Evolutionary conservation across 2,329 filamentous ascomycete species (phyloP).

Genomic region (Claviceps maximensis): DNA sequence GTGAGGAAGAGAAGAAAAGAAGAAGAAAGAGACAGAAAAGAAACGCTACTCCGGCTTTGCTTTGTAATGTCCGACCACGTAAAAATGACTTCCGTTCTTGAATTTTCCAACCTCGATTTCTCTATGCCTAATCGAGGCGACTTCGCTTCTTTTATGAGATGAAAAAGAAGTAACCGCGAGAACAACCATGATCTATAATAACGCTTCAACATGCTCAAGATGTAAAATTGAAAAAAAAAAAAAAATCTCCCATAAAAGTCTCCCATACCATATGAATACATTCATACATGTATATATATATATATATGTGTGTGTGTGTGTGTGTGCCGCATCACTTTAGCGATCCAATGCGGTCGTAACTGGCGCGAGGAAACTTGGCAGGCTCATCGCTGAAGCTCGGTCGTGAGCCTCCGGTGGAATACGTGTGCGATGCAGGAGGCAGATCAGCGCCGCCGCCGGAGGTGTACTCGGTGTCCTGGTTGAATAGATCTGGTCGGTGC

Average conservation of each 20-base stretch:
- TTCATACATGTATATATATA: too few species aligned
- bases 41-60: background rate
- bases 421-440: slow-evolving; percentile 11
- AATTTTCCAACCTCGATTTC: too few species aligned
- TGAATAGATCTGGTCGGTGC: slow-evolving; percentile 31
- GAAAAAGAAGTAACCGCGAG: background rate
- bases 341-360: slow-evolving; percentile 41
- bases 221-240: background rate
- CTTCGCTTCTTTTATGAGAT: background rate
- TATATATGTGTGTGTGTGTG: too few species aligned
- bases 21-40: background rate
- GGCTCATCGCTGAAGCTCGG: slow-evolving; percentile 35
- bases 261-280: too few species aligned
- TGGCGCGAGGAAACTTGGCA: slow-evolving; percentile 41
- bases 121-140: too few species aligned
- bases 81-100: background rate
- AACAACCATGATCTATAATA: slow-evolving; percentile 5
- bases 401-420: slow-evolving; percentile 15
- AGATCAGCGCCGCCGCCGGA: slow-evolving; percentile 16
- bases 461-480: slow-evolving; percentile 36
- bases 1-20: background rate
- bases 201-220: too few species aligned
- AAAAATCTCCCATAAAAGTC: background rate
- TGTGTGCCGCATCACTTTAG: slow-evolving; percentile 10
- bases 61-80: background rate